phyloP scores from a whole-genome alignment of 2,329 filamentous ascomycete genomes.

The Cadophora malorum region DNA sequence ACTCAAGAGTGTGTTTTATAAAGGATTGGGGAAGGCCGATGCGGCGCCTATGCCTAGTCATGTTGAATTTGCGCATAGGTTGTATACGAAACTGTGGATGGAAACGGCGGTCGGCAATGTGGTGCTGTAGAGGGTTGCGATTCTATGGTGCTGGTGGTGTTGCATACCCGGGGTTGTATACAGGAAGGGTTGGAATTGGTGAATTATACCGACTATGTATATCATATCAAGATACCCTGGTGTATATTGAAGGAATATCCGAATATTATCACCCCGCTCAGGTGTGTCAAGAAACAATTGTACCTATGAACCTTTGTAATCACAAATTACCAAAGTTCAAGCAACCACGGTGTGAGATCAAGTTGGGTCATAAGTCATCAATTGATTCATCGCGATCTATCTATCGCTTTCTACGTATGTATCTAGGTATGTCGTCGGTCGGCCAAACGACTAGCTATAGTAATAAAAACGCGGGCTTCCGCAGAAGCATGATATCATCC shows the following conservation, averaged over 20 bases:
- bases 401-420: constrained; percentile 10
- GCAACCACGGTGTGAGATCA: background rate
- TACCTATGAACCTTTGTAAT: background rate
- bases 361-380: background rate
- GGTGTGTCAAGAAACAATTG: background rate
- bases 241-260: constrained; percentile 1
- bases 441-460: background rate
- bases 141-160: too few relatives aligned
- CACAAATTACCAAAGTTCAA: background rate
- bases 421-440: constrained; percentile 13
- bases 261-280: background rate
- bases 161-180: background rate
- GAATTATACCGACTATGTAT: background rate
- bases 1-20: constrained; percentile 68
- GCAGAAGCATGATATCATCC: constrained; percentile 12
- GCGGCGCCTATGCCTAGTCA: constrained; percentile 52
- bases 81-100: constrained; percentile 63
- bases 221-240: constrained; percentile 6
- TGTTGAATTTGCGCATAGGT: constrained; percentile 57
- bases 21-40: constrained; percentile 54
- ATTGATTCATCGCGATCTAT: constrained; percentile 13
- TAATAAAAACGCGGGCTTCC: constrained; percentile 2
- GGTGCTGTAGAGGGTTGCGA: constrained; percentile 12
- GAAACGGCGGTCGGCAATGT: constrained; percentile 53
- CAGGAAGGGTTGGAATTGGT: background rate